Base-by-base conservation (phyloP, 1,284 basidiomycete genomes). In the Melampsora allii-populina region DNA sequence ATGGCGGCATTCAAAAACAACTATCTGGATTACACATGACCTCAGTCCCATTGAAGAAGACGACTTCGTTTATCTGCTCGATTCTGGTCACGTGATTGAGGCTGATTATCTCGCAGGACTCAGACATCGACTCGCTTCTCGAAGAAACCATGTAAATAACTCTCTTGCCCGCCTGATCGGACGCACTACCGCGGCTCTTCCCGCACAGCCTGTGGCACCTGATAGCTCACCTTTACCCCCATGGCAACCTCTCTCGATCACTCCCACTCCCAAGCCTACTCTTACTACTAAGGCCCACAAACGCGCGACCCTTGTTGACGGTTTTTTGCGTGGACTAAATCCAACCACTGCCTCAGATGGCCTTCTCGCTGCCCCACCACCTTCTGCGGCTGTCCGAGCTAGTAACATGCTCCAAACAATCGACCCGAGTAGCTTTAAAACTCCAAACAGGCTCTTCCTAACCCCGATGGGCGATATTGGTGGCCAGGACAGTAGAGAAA, bases 21-120 rank as follows among this genome's bases (percentile, higher is more conserved):
- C 95, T 0, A 89, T 99, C 79, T 89, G 98, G 76, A 96, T 98
- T 82, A 97, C 94, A 0, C 95, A 98, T 81, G 94, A 98, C 79
- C 86, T 98, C 12, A 89, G 89, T 0, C 91, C 94, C 79, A 91
- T 98, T 78, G 83, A 84, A 3, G 69, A 84, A 0, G 82, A 85
- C 19, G 94, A 98, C 81, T 98, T 95, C 78, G 90, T 95, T 17
- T 97, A 98, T 81, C 89, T 98, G 3, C 88, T 98, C 84, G 88
- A 88, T 77, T 84, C 88, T 29, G 95, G 94, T 0, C 77, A 82
- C 0, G 87, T 98, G n/a, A 88, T 88, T 48, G 91, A 98, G 80
- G 89, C 94, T 79, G 95, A 95, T 0, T 98, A 88, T 83, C 87
- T 92, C 5, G 81, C 82, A 1, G 90, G 93, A 79, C 85, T 94